Conservation (phyloP, 2,329 filamentous ascomycete genomes). For the Mycosphaerella sp. region DNA sequence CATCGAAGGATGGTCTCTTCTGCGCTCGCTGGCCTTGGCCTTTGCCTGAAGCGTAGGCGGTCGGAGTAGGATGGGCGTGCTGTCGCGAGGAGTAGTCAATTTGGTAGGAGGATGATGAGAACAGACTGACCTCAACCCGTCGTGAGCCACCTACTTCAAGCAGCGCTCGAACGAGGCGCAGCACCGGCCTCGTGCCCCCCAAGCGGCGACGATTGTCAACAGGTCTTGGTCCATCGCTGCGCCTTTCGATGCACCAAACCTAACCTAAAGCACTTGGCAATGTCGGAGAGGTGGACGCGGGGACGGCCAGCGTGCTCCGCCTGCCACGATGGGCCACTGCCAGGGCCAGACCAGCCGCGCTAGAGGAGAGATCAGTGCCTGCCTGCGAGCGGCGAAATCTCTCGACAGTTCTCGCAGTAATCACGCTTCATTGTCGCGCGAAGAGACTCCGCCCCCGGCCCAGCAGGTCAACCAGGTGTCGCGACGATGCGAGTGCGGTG, state of each 20-base stretch:
- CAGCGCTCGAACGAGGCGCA: constrained; percentile 13
- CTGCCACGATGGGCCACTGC: neutral
- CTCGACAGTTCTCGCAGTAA: constrained; percentile 7
- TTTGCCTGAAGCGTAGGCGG: constrained; percentile 3
- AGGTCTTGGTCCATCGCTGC: constrained; percentile 7
- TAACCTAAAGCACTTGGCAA: constrained; percentile 10
- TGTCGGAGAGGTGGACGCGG: constrained; percentile 6
- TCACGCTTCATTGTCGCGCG: constrained; percentile 4
- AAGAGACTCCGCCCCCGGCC: constrained; percentile 9
- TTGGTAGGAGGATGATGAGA: neutral
- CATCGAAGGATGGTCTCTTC: neutral
- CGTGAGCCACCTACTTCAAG: constrained; percentile 8
- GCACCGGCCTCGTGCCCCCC: constrained; percentile 4
- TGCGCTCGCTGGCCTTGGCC: neutral
- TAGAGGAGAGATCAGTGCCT: no score
- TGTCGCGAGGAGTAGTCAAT: neutral
- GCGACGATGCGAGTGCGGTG: no score
- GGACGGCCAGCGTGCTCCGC: constrained; percentile 1
- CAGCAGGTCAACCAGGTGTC: neutral
- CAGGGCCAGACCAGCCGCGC: neutral
- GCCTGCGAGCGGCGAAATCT: constrained; percentile 8
- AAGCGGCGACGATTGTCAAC: constrained; percentile 1
- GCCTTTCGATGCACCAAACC: constrained; percentile 3
- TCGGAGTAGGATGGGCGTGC: neutral
- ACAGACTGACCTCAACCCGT: neutral